Evolutionary conservation across 495 filamentous ascomycete species (phyloP), one percentile per base, ranked within the genome.

Genomic region (Astrothelium macrocarpum): DNA sequence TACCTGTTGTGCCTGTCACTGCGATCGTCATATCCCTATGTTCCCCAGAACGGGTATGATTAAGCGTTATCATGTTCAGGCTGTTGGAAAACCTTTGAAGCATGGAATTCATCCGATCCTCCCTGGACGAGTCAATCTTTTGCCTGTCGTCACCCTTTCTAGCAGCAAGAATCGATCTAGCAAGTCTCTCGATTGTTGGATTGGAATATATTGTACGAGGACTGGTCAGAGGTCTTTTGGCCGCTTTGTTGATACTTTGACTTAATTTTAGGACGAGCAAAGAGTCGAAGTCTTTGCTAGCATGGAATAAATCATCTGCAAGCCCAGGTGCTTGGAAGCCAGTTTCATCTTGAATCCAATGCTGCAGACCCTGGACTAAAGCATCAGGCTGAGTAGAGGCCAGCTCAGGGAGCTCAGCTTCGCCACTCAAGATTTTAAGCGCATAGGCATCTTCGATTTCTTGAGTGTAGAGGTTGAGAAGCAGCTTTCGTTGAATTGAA

Each of bases 371-470:
- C 36, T 42, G 9, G 36, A 16, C 18, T 16, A 42, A 42, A 16
- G 18, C 18, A 9, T 42, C 36, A 16, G 18, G 10, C 0, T 42
- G 10, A 10, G 9, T 9, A 9, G 36, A 42, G 10, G 36, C 9
- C 34, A 62, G 5, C 26, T 5, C 32, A 11, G 29, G 18, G 9
- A 23, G 26, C 29, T 23, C 59, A 1, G n/a, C 23, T 16, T 45
- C n/a, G 9, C 18, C 36, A 10, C 9, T 0, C 36, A 42, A 0
- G 36, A 0, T 42, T 31, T 29, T 56, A 39, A 31, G 23, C 1
- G 63, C 59, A 34, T 81, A 79, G 0, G 79, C 60, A 29, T 60
- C 69, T 2, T 78, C 68, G 29, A 80, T 77, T 12, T 81, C 76
- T 2, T 63, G 62, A 0, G 49, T 60, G 60, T 79, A 80, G 23